A percentile compares a stretch with the other conserved stretches of the same genome.
Conservation (phyloP, 495 filamentous ascomycete species). For the Parachaetomium inaequale region DNA sequence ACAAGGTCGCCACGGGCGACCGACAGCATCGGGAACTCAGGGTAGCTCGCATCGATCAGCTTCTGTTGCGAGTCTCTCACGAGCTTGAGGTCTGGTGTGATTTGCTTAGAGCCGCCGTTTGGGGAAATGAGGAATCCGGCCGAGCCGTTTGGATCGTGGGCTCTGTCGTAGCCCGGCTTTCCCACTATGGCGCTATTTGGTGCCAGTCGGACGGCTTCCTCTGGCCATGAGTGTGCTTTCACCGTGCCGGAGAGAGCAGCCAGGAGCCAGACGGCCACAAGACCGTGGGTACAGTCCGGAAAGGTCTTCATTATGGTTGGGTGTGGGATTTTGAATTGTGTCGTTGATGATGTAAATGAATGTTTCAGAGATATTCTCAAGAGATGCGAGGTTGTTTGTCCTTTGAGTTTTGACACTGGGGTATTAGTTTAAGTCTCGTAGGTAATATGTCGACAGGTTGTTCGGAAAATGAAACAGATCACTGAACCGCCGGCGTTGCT, state of each 20-base stretch:
- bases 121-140: constrained; percentile 52
- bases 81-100: constrained; percentile 38
- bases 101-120: constrained; percentile 25
- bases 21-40: constrained; percentile 57
- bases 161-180: constrained; percentile 62
- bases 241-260: constrained; percentile 36
- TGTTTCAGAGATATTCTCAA: too few relatives aligned
- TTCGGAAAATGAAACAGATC: background rate
- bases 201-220: constrained; percentile 64
- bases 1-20: constrained; percentile 65
- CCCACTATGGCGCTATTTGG: constrained; percentile 72
- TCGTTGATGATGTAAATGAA: background rate
- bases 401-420: background rate
- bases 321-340: background rate
- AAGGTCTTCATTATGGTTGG: constrained; percentile 7
- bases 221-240: constrained; percentile 73
- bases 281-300: background rate
- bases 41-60: constrained; percentile 49
- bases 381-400: too few relatives aligned
- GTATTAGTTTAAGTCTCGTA: background rate
- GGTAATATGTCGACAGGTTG: background rate
- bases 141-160: constrained; percentile 48
- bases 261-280: constrained; percentile 31
- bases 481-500: constrained; percentile 22
- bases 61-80: constrained; percentile 38